Evolutionary conservation across 78 protist species (phyloP), one percentile per base, ranked within the genome.

Genomic region (Mastigamoeba balamuthi): DNA sequence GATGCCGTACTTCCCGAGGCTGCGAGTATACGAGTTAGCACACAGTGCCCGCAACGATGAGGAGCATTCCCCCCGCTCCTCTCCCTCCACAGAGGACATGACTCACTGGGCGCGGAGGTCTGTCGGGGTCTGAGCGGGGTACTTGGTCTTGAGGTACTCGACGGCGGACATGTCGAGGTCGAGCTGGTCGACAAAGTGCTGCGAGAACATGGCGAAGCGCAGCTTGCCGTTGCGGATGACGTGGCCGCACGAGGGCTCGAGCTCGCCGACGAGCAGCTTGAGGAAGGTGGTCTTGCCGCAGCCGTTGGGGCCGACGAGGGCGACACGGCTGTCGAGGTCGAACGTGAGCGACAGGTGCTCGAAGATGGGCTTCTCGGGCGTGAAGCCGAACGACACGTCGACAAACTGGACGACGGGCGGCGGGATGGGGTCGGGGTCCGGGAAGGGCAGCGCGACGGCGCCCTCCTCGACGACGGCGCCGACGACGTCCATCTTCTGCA

Each of bases 271-370:
- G 43, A 96, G 69, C 6, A 96, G 70, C 81, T 91, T 87, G 40
- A 94, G 27, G 38, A 96, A 79, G 4, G 99, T 96, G 0, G 92
- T 73, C 78, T 90, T 89, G 43, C 98, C 98, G 25, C 90, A 91
- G 6, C 98, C 98, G 81, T 95, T 95, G n/a, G 90, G 91, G 4
- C 98, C 99, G 30, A 92, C 92, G 10, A 91, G 74, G 1, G 94
- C 94, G 4, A 91, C 79, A 25, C 95, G 43, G 52, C 85, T 74
- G 40, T 88, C 87, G 86, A 79, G 72, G 78, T 80, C 90, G 10
- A 92, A 69, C 40, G 83, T 80, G 30, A 90, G 70, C 43, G 91
- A 88, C 6, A 91, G 67, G 30, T 89, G 73, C 40, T 75, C 78
- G 74, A 91, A 90, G 10, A 91, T 27, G 2, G 69, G 66, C 48